phyloP scores from a whole-genome alignment of 495 filamentous ascomycete genomes.

The Apodospora peruviana region DNA sequence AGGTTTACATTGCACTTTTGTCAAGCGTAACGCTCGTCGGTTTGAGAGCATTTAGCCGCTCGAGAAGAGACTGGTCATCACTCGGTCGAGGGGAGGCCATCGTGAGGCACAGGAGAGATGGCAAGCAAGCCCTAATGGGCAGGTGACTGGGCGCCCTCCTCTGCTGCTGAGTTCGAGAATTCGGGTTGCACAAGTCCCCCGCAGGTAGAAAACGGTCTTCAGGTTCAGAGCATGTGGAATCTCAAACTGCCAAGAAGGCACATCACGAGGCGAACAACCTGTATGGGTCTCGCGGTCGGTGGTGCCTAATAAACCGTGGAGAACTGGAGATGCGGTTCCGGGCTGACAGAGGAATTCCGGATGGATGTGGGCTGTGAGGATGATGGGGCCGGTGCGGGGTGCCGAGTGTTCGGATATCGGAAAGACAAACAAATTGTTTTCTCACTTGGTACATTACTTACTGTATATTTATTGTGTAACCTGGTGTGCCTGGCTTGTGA shows the following conservation, averaged over 20 bases:
- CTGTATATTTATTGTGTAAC: no score
- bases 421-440: no score
- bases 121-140: neutral
- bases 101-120: conserved; percentile 5
- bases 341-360: no score
- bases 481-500: no score
- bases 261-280: neutral
- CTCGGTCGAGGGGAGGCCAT: conserved; percentile 60
- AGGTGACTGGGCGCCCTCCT: neutral
- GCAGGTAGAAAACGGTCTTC: neutral
- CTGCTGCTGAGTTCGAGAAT: neutral
- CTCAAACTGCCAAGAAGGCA: neutral
- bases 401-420: no score
- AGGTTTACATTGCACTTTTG: no score
- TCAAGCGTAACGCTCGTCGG: conserved; percentile 30
- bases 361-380: no score
- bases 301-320: neutral
- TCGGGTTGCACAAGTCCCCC: no score
- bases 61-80: conserved; percentile 82
- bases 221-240: neutral
- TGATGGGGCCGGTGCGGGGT: no score
- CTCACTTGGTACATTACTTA: no score
- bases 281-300: neutral
- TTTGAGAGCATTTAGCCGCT: conserved; percentile 73
- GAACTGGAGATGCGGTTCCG: no score